A percentile compares a stretch with the other conserved stretches of the same genome.
These are phyloP conservation scores for Coemansia sp. DNA, from an alignment of 192 early-diverging fungal species.

Conservation along the genomic window DNA sequence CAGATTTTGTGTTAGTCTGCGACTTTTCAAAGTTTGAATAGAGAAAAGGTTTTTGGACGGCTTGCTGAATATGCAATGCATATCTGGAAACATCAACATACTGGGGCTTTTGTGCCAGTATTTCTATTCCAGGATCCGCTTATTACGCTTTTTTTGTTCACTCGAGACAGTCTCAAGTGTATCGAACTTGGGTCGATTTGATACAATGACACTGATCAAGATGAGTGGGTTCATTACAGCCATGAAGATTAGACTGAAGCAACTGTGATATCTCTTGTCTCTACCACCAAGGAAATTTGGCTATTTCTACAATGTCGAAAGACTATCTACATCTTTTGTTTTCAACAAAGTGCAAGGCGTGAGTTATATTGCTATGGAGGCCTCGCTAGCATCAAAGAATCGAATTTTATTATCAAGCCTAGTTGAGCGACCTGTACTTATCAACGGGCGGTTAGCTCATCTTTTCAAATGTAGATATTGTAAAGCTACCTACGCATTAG, in stretches of 20 bases:
- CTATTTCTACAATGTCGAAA: neutral
- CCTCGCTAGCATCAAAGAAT: neutral
- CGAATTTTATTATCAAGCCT: neutral
- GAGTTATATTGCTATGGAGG: neutral
- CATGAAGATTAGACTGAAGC: neutral
- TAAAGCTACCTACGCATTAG: too few species aligned
- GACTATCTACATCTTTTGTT: neutral
- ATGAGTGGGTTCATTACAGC: neutral
- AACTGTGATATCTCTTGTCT: neutral
- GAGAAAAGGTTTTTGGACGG: neutral
- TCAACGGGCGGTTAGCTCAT: too few species aligned
- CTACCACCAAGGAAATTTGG: neutral
- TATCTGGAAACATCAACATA: slow-evolving; percentile 9
- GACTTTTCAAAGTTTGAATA: too few species aligned
- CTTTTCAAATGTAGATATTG: neutral
- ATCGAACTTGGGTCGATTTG: neutral
- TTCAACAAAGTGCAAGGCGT: neutral
- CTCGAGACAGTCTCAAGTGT: neutral
- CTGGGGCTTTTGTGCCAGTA: slow-evolving; percentile 13
- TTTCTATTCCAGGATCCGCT: slow-evolving; percentile 6
- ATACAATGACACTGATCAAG: neutral
- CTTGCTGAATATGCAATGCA: slow-evolving; percentile 10
- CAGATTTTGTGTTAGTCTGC: too few species aligned
- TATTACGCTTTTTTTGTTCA: slow-evolving; percentile 12
- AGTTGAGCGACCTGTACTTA: neutral